These are phyloP conservation scores for Wallacemonas sp. DNA, from an alignment of 208 protist genomes.

Conservation along the genomic window DNA sequence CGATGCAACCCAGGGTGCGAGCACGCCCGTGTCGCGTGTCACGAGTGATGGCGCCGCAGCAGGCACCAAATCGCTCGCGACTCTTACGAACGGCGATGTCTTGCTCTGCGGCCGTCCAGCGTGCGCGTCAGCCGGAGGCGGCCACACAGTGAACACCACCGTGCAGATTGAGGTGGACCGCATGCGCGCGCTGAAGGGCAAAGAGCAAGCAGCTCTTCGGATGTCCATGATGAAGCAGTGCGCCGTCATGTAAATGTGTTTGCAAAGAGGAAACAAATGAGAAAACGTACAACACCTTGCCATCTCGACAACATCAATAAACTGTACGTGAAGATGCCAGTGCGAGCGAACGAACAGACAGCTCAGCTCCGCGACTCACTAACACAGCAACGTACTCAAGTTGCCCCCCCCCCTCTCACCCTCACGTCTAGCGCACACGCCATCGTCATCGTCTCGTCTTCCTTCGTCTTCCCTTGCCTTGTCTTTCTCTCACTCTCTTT, in stretches of 20 bases:
- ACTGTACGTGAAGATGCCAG: no score
- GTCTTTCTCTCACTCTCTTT: not conserved
- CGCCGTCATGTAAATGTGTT: constrained; percentile 42
- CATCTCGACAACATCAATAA: no score
- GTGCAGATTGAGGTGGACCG: constrained; percentile 47
- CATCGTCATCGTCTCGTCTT: no score
- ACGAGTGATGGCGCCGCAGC: not conserved
- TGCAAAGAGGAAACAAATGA: no score
- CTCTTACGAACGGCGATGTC: constrained; percentile 49
- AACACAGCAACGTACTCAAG: no score
- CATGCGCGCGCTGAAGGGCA: constrained; percentile 47
- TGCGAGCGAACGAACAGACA: no score
- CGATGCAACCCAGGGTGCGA: not conserved
- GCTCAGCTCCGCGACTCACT: no score
- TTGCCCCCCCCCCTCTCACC: no score
- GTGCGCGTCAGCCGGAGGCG: not conserved
- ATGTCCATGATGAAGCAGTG: constrained; percentile 67
- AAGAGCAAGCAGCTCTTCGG: constrained; percentile 39
- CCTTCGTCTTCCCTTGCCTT: no score
- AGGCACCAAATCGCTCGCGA: not conserved
- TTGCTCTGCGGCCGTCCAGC: constrained; percentile 35
- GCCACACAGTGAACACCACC: constrained; percentile 18
- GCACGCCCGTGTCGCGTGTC: not conserved
- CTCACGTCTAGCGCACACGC: no score
- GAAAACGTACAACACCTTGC: no score